These are phyloP conservation scores for Gonium pectorale DNA, from an alignment of 139 green algal genomes.

Conservation along the genomic window DNA sequence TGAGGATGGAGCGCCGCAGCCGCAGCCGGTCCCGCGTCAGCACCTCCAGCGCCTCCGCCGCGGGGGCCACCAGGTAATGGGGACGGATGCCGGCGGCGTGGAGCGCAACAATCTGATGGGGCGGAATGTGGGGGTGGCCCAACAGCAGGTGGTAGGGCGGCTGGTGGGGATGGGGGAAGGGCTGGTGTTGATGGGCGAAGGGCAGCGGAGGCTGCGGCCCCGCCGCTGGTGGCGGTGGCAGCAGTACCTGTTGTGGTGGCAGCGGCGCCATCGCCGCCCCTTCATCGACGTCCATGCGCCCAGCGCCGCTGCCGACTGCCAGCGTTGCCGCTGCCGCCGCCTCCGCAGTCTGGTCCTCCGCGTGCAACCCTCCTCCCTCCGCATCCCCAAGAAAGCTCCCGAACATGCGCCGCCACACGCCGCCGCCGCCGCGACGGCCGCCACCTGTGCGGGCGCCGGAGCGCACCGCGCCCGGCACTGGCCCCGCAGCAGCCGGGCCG, in stretches of 20 bases:
- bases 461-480: not conserved
- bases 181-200: not conserved
- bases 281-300: not conserved
- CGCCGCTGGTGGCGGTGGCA: not conserved
- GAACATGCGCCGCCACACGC: not conserved
- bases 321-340: not conserved
- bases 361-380: not conserved
- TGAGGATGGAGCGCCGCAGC: slow-evolving; percentile 3
- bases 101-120: not conserved
- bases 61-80: not conserved
- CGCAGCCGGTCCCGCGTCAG: slow-evolving; percentile 7
- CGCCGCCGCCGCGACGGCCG: not conserved
- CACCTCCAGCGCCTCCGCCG: not conserved
- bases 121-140: not conserved
- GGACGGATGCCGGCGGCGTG: not conserved
- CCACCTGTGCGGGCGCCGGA: not conserved
- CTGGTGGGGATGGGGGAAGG: not conserved
- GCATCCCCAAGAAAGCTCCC: not conserved
- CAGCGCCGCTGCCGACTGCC: not conserved
- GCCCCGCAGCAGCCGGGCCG: not conserved
- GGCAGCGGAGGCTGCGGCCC: not conserved
- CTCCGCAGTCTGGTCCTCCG: not conserved
- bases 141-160: not conserved
- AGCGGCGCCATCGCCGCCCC: not conserved
- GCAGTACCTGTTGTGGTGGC: not conserved